Base-by-base conservation (phyloP, 1,284 basidiomycete genomes). In the Cryptococcus sp. region DNA sequence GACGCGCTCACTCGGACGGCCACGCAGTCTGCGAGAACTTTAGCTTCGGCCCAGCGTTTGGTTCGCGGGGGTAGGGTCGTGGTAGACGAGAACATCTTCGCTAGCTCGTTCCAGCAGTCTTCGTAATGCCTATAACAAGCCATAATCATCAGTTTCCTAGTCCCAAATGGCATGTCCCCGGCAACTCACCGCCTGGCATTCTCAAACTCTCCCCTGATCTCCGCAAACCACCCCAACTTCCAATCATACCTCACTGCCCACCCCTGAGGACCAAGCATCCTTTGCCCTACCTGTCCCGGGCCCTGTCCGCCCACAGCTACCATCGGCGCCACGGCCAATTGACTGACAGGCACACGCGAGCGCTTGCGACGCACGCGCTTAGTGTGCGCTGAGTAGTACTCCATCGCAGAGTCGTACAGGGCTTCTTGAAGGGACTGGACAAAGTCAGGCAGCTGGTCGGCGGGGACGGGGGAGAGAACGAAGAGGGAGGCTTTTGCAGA, bases 221-320 rank as follows among this genome's bases (percentile, higher is more conserved):
- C 95, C 0, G 94, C 91, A 75, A 98, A 97, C 63, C 89, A 89
- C 0, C 88, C 95, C 80, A 95, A 88, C 78, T 98, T 98, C 80
- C 91, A 98, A 73, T 96, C 92, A 69, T 95, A 94, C 20, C 95
- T 81, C n/a, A 95, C 90, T 0, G 86, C 88, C 93, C 95, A 98
- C 0, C 95, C 94, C 73, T 92, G 88, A 0, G 87, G 82, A 16
- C 87, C 80, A 6, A 98, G 77, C 15, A 1, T 87, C 84, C 23
- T 86, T 55, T 38, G 64, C 9, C 5, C 47, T 46, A 77, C 12
- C 28, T 33, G n/a, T n/a, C n/a, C n/a, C n/a, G n/a, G n/a, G 33
- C 62, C 52, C 50, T 53, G 16, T 38, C 55, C 35, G 51, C 56
- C 46, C 55, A 57, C 46, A 20, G 81, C 75, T 51, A 80, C 38